Percentiles rank a stretch among this genome's conserved stretches.
Evolutionary conservation across 805 yeast species (phyloP).

Genomic region (Metschnikowia proteae): DNA sequence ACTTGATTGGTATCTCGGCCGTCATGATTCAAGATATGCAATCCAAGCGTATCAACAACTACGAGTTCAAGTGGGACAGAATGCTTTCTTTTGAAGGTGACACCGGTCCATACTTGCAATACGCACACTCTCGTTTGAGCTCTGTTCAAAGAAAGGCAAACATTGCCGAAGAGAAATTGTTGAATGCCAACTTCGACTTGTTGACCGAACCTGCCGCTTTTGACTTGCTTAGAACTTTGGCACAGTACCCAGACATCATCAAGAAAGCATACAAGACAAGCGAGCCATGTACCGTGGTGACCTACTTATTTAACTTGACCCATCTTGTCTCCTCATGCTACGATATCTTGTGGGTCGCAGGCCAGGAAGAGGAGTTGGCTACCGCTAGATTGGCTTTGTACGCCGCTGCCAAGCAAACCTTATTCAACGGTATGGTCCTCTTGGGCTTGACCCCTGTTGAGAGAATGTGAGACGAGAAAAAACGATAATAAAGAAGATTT

Average conservation of each 20-base stretch:
- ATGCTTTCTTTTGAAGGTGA: constrained; percentile 99
- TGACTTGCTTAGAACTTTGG: constrained; percentile 68
- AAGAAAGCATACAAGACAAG: constrained; percentile 76
- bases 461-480: constrained; percentile 65
- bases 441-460: constrained; percentile 97
- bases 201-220: constrained; percentile 70
- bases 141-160: constrained; percentile 86
- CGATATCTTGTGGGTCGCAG: constrained; percentile 94
- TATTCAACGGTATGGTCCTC: constrained; percentile 83
- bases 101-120: constrained; percentile 97
- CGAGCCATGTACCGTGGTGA: constrained; percentile 93
- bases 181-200: constrained; percentile 53
- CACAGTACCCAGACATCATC: constrained; percentile 88
- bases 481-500: neutral
- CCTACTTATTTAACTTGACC: constrained; percentile 86
- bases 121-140: constrained; percentile 95
- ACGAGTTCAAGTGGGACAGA: constrained; percentile 96
- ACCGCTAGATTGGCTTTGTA: constrained; percentile 89
- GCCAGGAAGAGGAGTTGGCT: constrained; percentile 84
- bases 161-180: constrained; percentile 37
- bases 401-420: constrained; percentile 82
- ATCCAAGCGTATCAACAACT: constrained; percentile 92
- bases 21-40: constrained; percentile 99
- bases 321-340: constrained; percentile 96
- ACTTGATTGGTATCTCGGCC: constrained; percentile 92